Percentiles rank a stretch among this genome's conserved stretches.
Evolutionary conservation across 2,329 filamentous ascomycete genomes (phyloP).

Genomic region (Fusarium sp.): DNA sequence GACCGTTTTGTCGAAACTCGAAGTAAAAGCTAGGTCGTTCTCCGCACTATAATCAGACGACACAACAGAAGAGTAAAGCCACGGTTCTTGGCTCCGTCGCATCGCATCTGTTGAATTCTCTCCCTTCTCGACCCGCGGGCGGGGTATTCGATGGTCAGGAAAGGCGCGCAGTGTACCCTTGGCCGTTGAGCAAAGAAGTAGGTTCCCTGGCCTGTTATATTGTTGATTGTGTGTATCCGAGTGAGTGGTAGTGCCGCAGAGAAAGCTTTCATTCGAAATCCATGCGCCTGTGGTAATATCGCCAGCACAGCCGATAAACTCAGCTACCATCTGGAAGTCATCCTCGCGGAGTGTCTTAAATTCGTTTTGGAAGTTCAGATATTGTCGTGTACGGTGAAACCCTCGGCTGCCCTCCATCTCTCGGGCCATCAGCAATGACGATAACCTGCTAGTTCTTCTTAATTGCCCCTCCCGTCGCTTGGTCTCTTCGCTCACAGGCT

Average conservation of each 20-base stretch:
- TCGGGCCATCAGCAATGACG: conserved; percentile 62
- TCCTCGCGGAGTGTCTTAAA: conserved; percentile 65
- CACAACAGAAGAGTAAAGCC: conserved; percentile 74
- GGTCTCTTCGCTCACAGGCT: conserved; percentile 22
- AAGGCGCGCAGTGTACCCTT: conserved; percentile 63
- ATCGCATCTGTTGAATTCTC: conserved; percentile 70
- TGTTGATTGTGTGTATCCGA: conserved; percentile 74
- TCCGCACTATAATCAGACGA: conserved; percentile 67
- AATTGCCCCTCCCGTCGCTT: conserved; percentile 24
- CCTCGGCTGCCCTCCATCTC: conserved; percentile 62
- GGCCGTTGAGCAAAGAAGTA: conserved; percentile 66
- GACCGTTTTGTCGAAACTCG: conserved; percentile 72
- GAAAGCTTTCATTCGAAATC: conserved; percentile 65
- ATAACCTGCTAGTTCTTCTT: conserved; percentile 48
- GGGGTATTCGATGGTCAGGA: conserved; percentile 68
- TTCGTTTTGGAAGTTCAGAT: conserved; percentile 61
- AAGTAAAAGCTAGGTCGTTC: conserved; percentile 66
- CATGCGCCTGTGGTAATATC: conserved; percentile 71
- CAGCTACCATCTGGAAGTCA: conserved; percentile 61
- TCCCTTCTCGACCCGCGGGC: conserved; percentile 65
- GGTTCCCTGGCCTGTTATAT: conserved; percentile 74
- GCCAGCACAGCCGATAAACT: conserved; percentile 73
- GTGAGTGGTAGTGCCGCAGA: conserved; percentile 74
- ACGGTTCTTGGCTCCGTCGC: conserved; percentile 70
- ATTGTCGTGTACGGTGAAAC: conserved; percentile 57